Conservation (phyloP, 1,284 basidiomycete species). For the Rhodotorula sp. region DNA sequence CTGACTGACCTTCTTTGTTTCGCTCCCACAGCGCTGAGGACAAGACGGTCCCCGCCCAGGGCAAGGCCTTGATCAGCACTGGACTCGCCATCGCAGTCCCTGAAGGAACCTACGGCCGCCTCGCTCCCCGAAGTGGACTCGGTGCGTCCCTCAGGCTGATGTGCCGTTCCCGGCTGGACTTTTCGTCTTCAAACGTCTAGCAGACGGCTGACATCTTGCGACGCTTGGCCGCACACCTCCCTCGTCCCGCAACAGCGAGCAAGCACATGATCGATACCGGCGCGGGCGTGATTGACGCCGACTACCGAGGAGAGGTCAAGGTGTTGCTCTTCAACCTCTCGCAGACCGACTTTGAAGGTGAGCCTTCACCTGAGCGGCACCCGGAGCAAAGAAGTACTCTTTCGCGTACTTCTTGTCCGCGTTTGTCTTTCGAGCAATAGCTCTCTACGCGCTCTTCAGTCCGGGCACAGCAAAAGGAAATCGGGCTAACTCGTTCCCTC, state of each 20-base stretch:
- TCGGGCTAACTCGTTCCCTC: no score
- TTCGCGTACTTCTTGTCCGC: no score
- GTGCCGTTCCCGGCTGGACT: no score
- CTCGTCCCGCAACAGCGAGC: conserved; percentile 60
- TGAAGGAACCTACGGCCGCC: conserved; percentile 86
- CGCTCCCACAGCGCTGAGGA: conserved; percentile 62
- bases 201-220: no score
- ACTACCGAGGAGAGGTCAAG: conserved; percentile 89
- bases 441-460: background rate
- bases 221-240: no score
- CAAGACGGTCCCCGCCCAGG: conserved; percentile 74
- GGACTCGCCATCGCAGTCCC: conserved; percentile 92
- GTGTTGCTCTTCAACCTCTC: conserved; percentile 94
- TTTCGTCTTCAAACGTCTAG: no score
- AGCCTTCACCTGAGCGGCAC: conserved; percentile 40
- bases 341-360: conserved; percentile 82
- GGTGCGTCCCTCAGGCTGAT: conserved; percentile 57
- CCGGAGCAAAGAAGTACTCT: background rate
- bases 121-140: conserved; percentile 89
- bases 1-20: background rate
- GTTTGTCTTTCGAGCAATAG: background rate
- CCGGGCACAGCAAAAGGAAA: background rate
- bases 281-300: conserved; percentile 93
- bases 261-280: conserved; percentile 98
- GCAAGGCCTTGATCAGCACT: conserved; percentile 85